phyloP scores from a whole-genome alignment of 371 early-diverging fungal genomes.

The Saksenaea vasiformis region DNA sequence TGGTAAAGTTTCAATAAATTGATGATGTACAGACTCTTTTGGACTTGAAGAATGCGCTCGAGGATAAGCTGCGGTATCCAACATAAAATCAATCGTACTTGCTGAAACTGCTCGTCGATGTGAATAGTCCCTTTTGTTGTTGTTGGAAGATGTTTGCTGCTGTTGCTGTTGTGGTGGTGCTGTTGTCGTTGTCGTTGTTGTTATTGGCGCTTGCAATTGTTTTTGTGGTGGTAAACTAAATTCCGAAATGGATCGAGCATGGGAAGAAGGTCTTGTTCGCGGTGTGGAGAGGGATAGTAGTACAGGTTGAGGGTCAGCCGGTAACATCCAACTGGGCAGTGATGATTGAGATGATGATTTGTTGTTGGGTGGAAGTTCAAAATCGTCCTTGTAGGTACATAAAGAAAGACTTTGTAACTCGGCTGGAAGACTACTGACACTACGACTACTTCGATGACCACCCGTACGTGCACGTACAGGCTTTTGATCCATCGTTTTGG shows the following conservation, averaged over 20 bases:
- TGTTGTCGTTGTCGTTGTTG: not conserved
- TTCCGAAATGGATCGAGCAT: not conserved
- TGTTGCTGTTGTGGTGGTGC: not conserved
- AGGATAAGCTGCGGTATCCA: conserved; percentile 21
- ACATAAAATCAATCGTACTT: conserved; percentile 37
- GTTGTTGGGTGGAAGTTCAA: not conserved
- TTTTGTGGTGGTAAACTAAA: not conserved
- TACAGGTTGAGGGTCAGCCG: not conserved
- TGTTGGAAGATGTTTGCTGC: conserved; percentile 3
- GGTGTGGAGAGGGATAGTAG: not conserved
- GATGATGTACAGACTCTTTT: not conserved
- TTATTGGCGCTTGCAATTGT: no score
- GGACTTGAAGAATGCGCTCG: not conserved
- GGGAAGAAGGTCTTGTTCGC: not conserved
- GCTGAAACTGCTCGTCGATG: conserved; percentile 49
- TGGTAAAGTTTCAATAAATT: not conserved
- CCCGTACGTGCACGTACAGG: not conserved
- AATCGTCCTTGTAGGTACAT: not conserved
- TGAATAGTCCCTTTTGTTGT: not conserved
- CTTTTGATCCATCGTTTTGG: not conserved
- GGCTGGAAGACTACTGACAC: conserved; percentile 13
- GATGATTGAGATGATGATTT: not conserved
- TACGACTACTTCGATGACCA: conserved; percentile 12
- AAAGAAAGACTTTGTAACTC: conserved; percentile 13
- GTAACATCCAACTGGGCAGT: conserved; percentile 11